These are phyloP conservation scores for Brassica carinata DNA, from an alignment of 345 rosid species.

Conservation along the genomic window DNA sequence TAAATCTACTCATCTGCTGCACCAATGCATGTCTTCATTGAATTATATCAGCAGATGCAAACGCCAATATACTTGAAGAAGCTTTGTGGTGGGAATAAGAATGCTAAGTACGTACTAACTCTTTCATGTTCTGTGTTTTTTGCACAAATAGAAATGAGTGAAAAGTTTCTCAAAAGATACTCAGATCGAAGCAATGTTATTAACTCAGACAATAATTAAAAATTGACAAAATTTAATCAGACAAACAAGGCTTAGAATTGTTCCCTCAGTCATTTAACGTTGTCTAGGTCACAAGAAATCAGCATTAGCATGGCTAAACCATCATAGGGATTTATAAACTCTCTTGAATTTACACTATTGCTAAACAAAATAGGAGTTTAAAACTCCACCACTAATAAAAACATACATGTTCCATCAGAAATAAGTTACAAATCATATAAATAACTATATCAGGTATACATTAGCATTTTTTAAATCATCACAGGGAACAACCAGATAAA, in stretches of 20 bases:
- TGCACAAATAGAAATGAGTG: constrained; percentile 40
- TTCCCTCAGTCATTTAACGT: constrained; percentile 8
- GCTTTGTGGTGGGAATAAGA: constrained; percentile 17
- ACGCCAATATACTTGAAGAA: background rate
- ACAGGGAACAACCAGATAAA: constrained; percentile 8
- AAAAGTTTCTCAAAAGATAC: constrained; percentile 50
- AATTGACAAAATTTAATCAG: background rate
- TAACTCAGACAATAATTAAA: background rate
- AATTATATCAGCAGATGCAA: background rate
- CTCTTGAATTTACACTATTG: background rate
- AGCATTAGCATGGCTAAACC: constrained; percentile 63
- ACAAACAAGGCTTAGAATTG: background rate
- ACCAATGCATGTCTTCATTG: background rate
- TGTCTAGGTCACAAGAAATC: constrained; percentile 42
- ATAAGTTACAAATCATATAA: constrained; percentile 18
- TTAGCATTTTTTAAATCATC: constrained; percentile 40
- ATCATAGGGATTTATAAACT: constrained; percentile 49
- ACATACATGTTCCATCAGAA: constrained; percentile 28
- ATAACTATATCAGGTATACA: constrained; percentile 34
- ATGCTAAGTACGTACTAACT: background rate
- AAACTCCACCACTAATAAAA: background rate
- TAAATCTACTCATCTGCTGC: background rate
- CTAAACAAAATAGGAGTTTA: background rate
- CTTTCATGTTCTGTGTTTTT: background rate
- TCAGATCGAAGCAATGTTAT: background rate